These are phyloP conservation scores for Pythium dissimile DNA, from an alignment of 352 stramenopile genomes.

Conservation along the genomic window DNA sequence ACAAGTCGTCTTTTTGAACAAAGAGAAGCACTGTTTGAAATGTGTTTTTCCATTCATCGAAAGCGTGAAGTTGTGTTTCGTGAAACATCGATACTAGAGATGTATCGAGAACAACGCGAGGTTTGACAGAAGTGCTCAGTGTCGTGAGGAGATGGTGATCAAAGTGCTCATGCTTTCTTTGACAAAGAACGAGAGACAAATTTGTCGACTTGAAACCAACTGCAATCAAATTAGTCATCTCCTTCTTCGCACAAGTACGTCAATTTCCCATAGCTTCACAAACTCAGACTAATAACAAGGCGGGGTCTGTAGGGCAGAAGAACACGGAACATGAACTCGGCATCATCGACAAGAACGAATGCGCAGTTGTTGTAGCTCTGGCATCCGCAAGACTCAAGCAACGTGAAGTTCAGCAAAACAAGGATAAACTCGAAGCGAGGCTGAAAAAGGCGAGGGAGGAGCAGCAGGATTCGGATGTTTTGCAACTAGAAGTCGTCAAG, in stretches of 20 bases:
- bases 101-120: slow-evolving; percentile 6
- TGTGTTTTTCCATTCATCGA: background rate
- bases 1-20: background rate
- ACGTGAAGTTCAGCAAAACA: too few species aligned
- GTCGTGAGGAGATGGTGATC: too few species aligned
- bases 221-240: background rate
- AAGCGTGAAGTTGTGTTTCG: slow-evolving; percentile 10
- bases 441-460: background rate
- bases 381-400: too few species aligned
- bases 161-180: too few species aligned
- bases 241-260: slow-evolving; percentile 3
- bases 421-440: background rate
- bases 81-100: slow-evolving; percentile 1
- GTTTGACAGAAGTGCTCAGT: background rate
- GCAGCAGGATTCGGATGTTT: background rate
- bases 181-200: slow-evolving; percentile 2
- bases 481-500: background rate
- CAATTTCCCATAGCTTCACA: too few species aligned
- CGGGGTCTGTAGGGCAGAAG: too few species aligned
- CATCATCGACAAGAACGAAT: too few species aligned
- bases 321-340: too few species aligned
- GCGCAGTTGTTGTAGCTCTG: too few species aligned
- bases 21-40: background rate
- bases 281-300: too few species aligned
- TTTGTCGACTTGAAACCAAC: background rate